Evolutionary conservation across 257 asterid species (phyloP).

Genomic region (Cruciata laevipes): DNA sequence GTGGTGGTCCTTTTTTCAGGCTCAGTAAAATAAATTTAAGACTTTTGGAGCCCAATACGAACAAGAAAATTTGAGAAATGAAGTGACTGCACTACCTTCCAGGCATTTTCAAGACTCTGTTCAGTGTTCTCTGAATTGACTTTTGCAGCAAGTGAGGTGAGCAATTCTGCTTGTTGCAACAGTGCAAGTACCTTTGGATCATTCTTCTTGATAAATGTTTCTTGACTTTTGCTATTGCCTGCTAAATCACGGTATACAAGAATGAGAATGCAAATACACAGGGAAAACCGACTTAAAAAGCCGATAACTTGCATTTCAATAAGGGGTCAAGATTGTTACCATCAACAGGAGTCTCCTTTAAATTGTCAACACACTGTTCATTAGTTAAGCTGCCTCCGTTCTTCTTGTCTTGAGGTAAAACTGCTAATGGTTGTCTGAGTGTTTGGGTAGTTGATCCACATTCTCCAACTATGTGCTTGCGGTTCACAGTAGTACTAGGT

Average conservation of each 20-base stretch:
- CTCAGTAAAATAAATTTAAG: not conserved
- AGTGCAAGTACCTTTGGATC: conserved; percentile 80
- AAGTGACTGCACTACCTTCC: conserved; percentile 46
- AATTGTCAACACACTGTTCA: conserved; percentile 28
- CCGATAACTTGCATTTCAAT: not conserved
- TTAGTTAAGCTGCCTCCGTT: conserved; percentile 28
- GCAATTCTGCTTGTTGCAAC: conserved; percentile 94
- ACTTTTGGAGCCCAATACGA: not conserved
- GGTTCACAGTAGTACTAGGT: conserved; percentile 28
- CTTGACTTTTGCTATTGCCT: conserved; percentile 36
- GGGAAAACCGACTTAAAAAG: not conserved
- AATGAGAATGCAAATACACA: conserved; percentile 4
- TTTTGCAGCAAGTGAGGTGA: conserved; percentile 82
- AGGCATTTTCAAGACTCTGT: conserved; percentile 77
- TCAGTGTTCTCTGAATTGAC: conserved; percentile 70
- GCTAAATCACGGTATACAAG: conserved; percentile 35
- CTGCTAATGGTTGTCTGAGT: conserved; percentile 65
- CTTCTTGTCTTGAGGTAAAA: conserved; percentile 45
- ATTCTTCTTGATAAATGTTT: conserved; percentile 72
- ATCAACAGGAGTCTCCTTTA: conserved; percentile 29
- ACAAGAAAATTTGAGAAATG: not conserved
- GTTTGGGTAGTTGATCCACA: conserved; percentile 37
- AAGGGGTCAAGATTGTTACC: conserved; percentile 19
- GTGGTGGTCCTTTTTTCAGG: not conserved
- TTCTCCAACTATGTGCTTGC: conserved; percentile 34